phyloP scores from a whole-genome alignment of 495 filamentous ascomycete genomes.

The Parathielavia hyrcaniae region DNA sequence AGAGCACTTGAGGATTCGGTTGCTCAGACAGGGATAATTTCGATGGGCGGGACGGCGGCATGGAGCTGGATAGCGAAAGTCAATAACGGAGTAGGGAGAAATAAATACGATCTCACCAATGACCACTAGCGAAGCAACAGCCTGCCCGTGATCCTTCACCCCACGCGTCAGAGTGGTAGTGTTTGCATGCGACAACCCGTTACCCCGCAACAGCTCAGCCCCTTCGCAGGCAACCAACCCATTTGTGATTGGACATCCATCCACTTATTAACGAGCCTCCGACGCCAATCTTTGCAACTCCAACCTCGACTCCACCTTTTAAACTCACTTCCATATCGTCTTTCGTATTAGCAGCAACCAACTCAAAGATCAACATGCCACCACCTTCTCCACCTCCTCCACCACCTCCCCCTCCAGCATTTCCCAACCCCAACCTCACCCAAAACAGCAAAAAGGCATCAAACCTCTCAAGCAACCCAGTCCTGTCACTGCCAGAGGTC shows the following conservation, averaged over 20 bases:
- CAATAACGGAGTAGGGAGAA: background rate
- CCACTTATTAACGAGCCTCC: too few species aligned
- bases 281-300: too few species aligned
- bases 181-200: too few species aligned
- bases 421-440: background rate
- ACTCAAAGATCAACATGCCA: background rate
- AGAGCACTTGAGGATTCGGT: background rate
- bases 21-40: background rate
- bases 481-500: background rate
- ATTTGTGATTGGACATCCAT: too few species aligned
- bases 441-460: background rate
- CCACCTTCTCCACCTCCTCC: background rate
- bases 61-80: background rate
- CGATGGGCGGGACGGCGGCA: background rate
- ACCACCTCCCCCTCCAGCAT: background rate
- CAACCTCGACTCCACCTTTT: background rate
- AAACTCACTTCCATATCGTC: background rate
- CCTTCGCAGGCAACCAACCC: too few species aligned
- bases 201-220: too few species aligned
- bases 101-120: background rate
- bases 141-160: too few species aligned
- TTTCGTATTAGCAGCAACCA: background rate
- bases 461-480: background rate
- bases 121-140: too few species aligned
- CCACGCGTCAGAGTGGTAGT: too few species aligned